Evolutionary conservation across 116 monocot genomes (phyloP).

Genomic region (Phalaenopsis hybrid): DNA sequence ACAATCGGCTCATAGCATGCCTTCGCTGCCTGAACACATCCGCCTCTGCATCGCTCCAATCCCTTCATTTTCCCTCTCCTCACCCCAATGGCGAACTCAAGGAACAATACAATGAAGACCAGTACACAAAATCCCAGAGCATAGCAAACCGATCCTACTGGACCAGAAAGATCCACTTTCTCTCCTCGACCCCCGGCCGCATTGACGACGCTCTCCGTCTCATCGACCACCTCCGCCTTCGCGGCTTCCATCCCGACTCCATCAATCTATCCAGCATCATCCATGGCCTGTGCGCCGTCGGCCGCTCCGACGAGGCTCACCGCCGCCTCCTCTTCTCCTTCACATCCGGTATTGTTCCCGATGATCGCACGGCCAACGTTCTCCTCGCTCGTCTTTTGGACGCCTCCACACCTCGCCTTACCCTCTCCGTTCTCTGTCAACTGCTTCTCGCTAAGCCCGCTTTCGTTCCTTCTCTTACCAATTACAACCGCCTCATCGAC

Average conservation of each 20-base stretch:
- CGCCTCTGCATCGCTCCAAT: neutral
- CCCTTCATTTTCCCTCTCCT: neutral
- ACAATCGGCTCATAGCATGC: neutral
- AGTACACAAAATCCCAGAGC: neutral
- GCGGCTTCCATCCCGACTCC: constrained; percentile 42
- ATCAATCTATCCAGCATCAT: constrained; percentile 43
- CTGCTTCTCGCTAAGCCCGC: constrained; percentile 32
- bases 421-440: constrained; percentile 32
- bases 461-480: constrained; percentile 47
- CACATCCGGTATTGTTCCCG: constrained; percentile 26
- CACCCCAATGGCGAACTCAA: neutral
- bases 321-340: constrained; percentile 55
- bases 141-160: constrained; percentile 26
- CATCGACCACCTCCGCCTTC: constrained; percentile 53
- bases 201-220: constrained; percentile 52
- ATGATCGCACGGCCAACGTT: constrained; percentile 46
- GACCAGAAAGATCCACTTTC: constrained; percentile 23
- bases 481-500: constrained; percentile 59
- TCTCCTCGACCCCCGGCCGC: constrained; percentile 16
- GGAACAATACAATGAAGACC: neutral
- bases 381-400: constrained; percentile 63
- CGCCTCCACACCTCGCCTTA: constrained; percentile 34
- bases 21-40: neutral
- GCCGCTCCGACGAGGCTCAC: constrained; percentile 67
- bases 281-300: constrained; percentile 51